These are phyloP conservation scores for Lodderomyces jiufengensis DNA, from an alignment of 1,139 yeast species.

Conservation along the genomic window DNA sequence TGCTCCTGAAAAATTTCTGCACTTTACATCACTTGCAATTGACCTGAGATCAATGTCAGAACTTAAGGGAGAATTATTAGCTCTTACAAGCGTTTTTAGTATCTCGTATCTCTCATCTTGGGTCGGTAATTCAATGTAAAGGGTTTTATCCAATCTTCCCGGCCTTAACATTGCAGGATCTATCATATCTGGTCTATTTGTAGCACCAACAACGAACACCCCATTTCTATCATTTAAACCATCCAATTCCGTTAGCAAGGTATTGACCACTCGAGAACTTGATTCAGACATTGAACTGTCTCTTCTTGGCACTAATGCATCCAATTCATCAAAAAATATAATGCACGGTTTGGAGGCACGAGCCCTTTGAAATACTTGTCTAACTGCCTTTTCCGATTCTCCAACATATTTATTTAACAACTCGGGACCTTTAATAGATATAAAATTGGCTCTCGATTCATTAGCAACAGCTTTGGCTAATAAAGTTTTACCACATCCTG, in stretches of 20 bases:
- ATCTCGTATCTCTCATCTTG: conserved; percentile 77
- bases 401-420: conserved; percentile 92
- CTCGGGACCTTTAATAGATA: conserved; percentile 94
- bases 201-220: conserved; percentile 92
- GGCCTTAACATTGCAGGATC: conserved; percentile 98
- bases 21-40: conserved; percentile 72
- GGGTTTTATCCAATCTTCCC: conserved; percentile 90
- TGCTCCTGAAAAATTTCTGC: conserved; percentile 93
- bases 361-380: conserved; percentile 93
- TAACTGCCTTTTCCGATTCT: conserved; percentile 89
- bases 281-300: conserved; percentile 86
- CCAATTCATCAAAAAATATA: conserved; percentile 92
- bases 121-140: conserved; percentile 85
- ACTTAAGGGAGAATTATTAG: conserved; percentile 76
- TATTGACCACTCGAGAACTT: conserved; percentile 91
- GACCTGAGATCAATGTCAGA: conserved; percentile 53
- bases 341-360: conserved; percentile 94
- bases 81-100: conserved; percentile 65
- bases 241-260: conserved; percentile 87
- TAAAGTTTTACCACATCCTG: conserved; percentile 97
- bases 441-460: conserved; percentile 93
- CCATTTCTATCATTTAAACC: conserved; percentile 93
- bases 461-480: conserved; percentile 97
- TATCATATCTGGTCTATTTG: conserved; percentile 96
- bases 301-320: conserved; percentile 92